Percentiles rank a stretch among this genome's conserved stretches.
phyloP scores from a whole-genome alignment of 495 filamentous ascomycete species.

The Aspergillus egyptiacus region DNA sequence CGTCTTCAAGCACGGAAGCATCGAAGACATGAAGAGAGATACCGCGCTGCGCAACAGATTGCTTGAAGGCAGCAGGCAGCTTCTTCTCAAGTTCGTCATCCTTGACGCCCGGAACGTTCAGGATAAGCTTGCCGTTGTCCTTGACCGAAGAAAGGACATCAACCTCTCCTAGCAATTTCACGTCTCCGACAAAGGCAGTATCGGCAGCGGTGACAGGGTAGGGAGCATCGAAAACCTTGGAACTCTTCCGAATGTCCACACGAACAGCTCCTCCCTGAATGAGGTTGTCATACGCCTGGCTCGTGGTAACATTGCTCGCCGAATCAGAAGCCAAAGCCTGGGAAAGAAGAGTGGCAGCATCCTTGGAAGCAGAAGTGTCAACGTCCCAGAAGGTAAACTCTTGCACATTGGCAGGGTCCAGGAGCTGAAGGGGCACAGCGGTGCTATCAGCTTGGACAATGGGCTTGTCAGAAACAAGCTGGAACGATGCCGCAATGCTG shows the following conservation, averaged over 20 bases:
- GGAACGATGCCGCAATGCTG: constrained; percentile 63
- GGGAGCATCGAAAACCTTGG: constrained; percentile 74
- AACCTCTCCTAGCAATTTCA: constrained; percentile 70
- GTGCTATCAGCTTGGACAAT: constrained; percentile 38
- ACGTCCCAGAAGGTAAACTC: constrained; percentile 95
- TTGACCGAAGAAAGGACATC: constrained; percentile 67
- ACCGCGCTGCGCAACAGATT: constrained; percentile 59
- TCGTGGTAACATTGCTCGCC: constrained; percentile 68
- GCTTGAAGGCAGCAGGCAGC: constrained; percentile 59
- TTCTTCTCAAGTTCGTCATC: constrained; percentile 89
- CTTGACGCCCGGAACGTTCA: constrained; percentile 71
- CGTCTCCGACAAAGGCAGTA: constrained; percentile 67
- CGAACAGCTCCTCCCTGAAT: constrained; percentile 78
- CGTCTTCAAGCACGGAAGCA: constrained; percentile 52
- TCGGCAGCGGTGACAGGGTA: constrained; percentile 76
- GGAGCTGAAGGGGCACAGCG: constrained; percentile 37
- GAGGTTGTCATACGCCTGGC: constrained; percentile 74
- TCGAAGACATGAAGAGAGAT: constrained; percentile 71
- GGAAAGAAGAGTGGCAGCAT: constrained; percentile 60
- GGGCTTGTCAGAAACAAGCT: constrained; percentile 51
- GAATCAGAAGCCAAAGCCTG: constrained; percentile 70
- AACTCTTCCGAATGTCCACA: constrained; percentile 78
- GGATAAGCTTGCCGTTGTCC: constrained; percentile 62
- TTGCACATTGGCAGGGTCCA: constrained; percentile 48
- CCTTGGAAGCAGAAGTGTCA: constrained; percentile 62